Conservation (phyloP, 164 flowering plant species). For the Magnolia changhungtana region DNA sequence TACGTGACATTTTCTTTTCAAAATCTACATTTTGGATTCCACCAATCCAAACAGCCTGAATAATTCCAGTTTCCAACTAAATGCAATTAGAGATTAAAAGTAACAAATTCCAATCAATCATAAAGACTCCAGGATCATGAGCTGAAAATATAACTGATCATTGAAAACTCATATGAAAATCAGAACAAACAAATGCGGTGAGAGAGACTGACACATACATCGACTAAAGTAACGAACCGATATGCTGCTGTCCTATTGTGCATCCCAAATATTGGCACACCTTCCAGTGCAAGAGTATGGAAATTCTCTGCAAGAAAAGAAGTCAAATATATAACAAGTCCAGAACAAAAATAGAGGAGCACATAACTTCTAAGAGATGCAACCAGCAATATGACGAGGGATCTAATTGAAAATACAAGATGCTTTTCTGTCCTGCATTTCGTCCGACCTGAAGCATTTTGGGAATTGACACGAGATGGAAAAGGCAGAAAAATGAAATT, state of each 20-base stretch:
- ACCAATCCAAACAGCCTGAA: too few relatives aligned
- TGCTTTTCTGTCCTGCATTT: too few relatives aligned
- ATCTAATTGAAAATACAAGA: neutral
- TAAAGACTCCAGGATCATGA: neutral
- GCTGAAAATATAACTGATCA: neutral
- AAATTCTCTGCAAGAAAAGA: slow-evolving; percentile 53
- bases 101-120: neutral
- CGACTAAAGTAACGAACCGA: slow-evolving; percentile 93
- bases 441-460: too few relatives aligned
- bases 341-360: neutral
- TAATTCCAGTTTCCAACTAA: neutral
- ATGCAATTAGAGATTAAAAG: neutral
- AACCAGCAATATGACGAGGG: neutral
- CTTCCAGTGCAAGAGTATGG: slow-evolving; percentile 90
- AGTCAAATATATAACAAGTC: neutral
- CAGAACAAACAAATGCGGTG: neutral
- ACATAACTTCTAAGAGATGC: neutral
- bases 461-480: too few relatives aligned
- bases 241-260: slow-evolving; percentile 86
- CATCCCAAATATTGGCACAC: slow-evolving; percentile 79
- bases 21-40: too few relatives aligned
- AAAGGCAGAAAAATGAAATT: too few relatives aligned
- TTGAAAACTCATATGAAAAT: neutral
- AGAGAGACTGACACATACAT: slow-evolving; percentile 49
- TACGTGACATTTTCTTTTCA: too few relatives aligned